Conservation (phyloP, 2,329 filamentous ascomycete species). For the Colletotrichum neosansevieriae region DNA sequence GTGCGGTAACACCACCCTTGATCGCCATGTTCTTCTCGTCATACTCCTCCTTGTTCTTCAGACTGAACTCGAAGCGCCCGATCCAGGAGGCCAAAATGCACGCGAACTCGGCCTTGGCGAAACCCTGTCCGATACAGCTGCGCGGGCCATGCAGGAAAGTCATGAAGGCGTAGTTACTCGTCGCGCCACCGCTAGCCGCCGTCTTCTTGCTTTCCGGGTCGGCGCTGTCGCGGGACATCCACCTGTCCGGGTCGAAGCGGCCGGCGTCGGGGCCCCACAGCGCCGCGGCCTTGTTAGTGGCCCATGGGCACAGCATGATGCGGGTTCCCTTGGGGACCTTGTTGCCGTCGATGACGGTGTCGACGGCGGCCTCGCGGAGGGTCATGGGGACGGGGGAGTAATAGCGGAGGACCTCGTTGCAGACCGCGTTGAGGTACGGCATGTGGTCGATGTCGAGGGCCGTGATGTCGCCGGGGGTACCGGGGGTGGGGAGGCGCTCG, state of each 20-base stretch:
- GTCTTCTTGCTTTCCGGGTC: conserved; percentile 49
- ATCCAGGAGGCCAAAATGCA: conserved; percentile 83
- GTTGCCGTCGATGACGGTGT: conserved; percentile 75
- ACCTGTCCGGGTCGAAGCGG: conserved; percentile 83
- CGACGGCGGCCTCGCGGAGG: conserved; percentile 71
- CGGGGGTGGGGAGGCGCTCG: conserved; percentile 65
- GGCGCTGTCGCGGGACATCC: conserved; percentile 66
- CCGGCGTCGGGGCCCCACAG: conserved; percentile 83
- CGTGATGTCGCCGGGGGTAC: conserved; percentile 56
- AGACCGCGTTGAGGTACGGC: conserved; percentile 84
- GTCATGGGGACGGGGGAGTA: conserved; percentile 79
- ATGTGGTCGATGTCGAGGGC: conserved; percentile 75
- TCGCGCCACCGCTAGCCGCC: conserved; percentile 76
- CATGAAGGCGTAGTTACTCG: conserved; percentile 81
- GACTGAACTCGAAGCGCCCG: conserved; percentile 76
- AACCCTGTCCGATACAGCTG: conserved; percentile 85
- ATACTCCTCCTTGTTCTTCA: conserved; percentile 69
- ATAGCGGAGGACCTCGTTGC: conserved; percentile 81
- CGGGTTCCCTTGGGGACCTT: conserved; percentile 78
- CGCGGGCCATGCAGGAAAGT: conserved; percentile 90
- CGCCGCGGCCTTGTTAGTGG: conserved; percentile 75
- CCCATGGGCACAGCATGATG: conserved; percentile 73
- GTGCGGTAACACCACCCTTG: conserved; percentile 77
- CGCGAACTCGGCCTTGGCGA: conserved; percentile 87
- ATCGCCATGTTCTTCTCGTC: conserved; percentile 77